Base-by-base conservation (phyloP, 2,329 filamentous ascomycete genomes). In the Aureobasidium sp. region DNA sequence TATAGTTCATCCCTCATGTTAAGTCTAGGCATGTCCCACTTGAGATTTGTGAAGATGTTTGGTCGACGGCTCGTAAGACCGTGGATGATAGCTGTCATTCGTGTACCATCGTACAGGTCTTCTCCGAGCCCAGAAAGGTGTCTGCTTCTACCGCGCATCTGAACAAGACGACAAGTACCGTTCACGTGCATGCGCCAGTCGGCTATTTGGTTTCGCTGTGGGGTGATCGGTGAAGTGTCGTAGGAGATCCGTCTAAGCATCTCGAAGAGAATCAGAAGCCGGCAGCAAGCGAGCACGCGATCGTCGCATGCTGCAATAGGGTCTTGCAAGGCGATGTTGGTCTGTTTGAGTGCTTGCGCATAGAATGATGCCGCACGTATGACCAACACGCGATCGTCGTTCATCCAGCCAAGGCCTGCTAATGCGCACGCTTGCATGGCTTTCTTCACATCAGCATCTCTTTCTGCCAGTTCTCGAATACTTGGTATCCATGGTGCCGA, bases 121-220 rank as follows among this genome's bases (percentile, higher is more conserved):
- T 24, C 15, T 3, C 56, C 56, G 2, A 26, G 10, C 5, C 20
- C 20, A 4, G 43, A 34, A 7, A 60, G 15, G 12, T 60, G 56
- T 26, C 15, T 48, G 4, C 27, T 15, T 20, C 44, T 44, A 2
- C 56, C 56, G 4, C 56, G 56, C 6, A 60, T 20, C 34, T 60
- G 44, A 4, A 60, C 20, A 6, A 60, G 56, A 20, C 56, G 56
- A 20, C 56, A 60, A 5, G 46, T 60, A 1, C 56, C 56, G 15
- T 60, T 32, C 9, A 60, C 56, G 13, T 50, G 56, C 37, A 26
- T 50, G 8, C 36, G 43, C 56, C 56, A 60, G 44, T 60, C 56
- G 8, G 17, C n/a, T 20, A 48, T 37, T 8, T 60, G 56, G 51
- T 44, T 36, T 2, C 26, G 51, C 10, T 32, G n/a, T 6, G 26